Conservation (phyloP, 306 rosid species). For the Fagus crenata region DNA sequence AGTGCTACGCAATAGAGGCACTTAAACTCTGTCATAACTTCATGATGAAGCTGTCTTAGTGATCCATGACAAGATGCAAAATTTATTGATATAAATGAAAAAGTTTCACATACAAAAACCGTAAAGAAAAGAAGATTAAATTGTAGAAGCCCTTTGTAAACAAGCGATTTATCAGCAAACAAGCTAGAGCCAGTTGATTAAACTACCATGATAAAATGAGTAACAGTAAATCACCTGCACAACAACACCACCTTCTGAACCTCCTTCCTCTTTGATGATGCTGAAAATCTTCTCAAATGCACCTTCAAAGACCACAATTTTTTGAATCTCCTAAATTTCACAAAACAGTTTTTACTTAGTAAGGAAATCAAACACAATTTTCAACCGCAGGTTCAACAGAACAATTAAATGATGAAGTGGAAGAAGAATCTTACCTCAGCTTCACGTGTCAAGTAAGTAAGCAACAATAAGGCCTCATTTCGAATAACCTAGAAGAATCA, state of each 20-base stretch:
- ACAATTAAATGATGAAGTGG: constrained; percentile 20
- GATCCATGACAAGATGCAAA: not conserved
- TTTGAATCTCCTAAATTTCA: constrained; percentile 87
- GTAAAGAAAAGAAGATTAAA: not conserved
- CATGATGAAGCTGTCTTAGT: not conserved
- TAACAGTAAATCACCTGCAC: constrained; percentile 69
- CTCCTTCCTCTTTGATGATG: constrained; percentile 88
- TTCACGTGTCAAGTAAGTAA: constrained; percentile 86
- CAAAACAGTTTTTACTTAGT: constrained; percentile 30
- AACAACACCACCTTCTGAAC: constrained; percentile 95
- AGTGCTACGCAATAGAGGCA: constrained; percentile 10
- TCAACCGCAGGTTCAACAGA: not conserved
- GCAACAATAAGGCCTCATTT: constrained; percentile 89
- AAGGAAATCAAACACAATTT: not conserved
- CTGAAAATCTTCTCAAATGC: constrained; percentile 93
- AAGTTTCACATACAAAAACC: too few relatives aligned
- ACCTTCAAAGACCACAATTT: constrained; percentile 95
- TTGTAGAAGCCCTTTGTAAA: constrained; percentile 15
- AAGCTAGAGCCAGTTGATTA: constrained; percentile 20
- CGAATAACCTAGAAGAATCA: constrained; percentile 70
- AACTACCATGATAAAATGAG: constrained; percentile 14
- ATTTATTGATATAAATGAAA: not conserved
- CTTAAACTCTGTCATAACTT: constrained; percentile 13
- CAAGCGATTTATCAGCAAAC: not conserved
- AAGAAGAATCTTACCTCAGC: constrained; percentile 69